Conservation (phyloP, 257 asterid species). For the Forsythia suspensa region DNA sequence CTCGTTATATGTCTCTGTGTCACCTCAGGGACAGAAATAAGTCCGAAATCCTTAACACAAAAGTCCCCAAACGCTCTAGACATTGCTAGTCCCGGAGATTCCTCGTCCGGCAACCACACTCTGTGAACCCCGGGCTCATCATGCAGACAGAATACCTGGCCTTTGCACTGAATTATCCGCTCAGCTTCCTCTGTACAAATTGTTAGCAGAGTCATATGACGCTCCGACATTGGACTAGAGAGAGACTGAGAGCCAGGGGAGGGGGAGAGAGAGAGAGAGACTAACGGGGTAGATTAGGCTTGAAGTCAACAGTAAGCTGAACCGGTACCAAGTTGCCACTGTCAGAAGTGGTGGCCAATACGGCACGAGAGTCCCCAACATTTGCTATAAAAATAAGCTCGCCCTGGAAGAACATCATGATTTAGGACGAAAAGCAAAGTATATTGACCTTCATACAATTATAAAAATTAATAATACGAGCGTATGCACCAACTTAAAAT, state of each 20-base stretch:
- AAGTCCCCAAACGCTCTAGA: conserved; percentile 96
- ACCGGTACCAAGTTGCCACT: conserved; percentile 64
- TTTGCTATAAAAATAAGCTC: conserved; percentile 68
- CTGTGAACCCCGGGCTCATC: conserved; percentile 91
- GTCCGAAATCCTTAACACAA: conserved; percentile 84
- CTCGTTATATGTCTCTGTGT: conserved; percentile 64
- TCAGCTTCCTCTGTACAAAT: conserved; percentile 73
- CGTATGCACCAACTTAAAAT: not conserved
- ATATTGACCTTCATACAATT: not conserved
- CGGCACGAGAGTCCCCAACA: conserved; percentile 97
- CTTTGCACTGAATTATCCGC: conserved; percentile 67
- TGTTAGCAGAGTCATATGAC: not conserved
- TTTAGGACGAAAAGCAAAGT: not conserved
- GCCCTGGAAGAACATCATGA: conserved; percentile 53
- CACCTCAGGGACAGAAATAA: conserved; percentile 86
- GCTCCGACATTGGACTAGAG: not conserved
- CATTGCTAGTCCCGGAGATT: conserved; percentile 96
- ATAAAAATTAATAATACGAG: not conserved
- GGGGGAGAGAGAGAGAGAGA: conserved; percentile 16
- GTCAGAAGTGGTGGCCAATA: conserved; percentile 70
- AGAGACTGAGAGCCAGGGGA: not conserved
- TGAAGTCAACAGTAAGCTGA: conserved; percentile 88
- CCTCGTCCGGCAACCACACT: conserved; percentile 82
- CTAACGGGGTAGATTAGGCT: conserved; percentile 91
- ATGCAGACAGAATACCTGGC: conserved; percentile 67